A percentile compares a stretch with the other conserved stretches of the same genome.
Conservation (phyloP, 169 alveolate genomes). For the Plasmodium adleri region DNA sequence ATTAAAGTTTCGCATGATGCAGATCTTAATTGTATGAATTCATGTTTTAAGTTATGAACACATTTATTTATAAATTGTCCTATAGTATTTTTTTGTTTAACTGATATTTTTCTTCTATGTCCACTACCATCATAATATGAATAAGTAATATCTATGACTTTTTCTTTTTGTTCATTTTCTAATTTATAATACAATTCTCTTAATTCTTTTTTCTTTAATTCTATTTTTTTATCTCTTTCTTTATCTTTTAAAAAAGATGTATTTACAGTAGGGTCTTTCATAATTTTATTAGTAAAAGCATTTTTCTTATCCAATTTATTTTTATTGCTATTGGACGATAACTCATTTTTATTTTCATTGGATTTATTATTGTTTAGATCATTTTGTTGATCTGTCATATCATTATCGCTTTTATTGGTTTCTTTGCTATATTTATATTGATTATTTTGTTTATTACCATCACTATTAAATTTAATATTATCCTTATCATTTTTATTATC, state of each 20-base stretch:
- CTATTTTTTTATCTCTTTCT: constrained; percentile 73
- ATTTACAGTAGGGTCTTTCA: constrained; percentile 73
- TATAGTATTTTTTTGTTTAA: constrained; percentile 71
- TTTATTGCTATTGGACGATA: not conserved
- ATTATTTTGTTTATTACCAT: not conserved
- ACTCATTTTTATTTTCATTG: not conserved
- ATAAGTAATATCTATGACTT: constrained; percentile 67
- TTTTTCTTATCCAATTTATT: constrained; percentile 3
- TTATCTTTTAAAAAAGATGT: constrained; percentile 74
- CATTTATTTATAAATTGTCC: constrained; percentile 79
- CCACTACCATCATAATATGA: constrained; percentile 77
- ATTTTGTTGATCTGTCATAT: not conserved
- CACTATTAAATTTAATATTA: not conserved
- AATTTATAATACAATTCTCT: constrained; percentile 74
- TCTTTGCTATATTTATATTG: too few species aligned
- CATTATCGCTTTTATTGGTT: constrained; percentile 9
- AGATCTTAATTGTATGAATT: constrained; percentile 70
- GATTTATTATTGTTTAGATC: not conserved
- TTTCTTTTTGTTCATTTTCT: constrained; percentile 73
- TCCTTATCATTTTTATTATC: not conserved
- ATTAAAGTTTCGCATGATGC: constrained; percentile 77
- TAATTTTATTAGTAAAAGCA: constrained; percentile 48
- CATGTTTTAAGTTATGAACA: constrained; percentile 71
- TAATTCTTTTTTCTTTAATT: constrained; percentile 60
- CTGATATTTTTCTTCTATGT: constrained; percentile 73